Base-by-base conservation (phyloP, 106 monocot genomes). In the Ottelia alismoides region DNA sequence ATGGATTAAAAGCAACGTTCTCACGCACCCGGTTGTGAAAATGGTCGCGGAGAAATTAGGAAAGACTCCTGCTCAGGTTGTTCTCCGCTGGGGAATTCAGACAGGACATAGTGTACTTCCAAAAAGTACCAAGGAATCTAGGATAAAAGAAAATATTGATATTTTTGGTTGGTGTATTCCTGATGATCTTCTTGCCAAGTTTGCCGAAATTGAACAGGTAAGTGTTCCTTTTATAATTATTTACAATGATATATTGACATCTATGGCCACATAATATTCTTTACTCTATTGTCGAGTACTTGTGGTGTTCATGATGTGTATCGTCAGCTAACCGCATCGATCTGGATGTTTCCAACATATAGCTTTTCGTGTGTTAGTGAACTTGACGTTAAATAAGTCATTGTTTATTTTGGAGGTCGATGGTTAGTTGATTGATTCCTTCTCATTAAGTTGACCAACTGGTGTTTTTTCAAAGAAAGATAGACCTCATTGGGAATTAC, bases 1-100 rank as follows among this genome's bases (percentile, higher is more conserved):
- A 22, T 60, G 62, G 58, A 58, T 75, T 21, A 49, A 40, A 40
- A 14, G 35, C 4, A 40, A 40, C n/a, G 62, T 82, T 20, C 74
- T 49, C n/a, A 19, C 12, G n/a, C 17, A 49, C 49, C 49, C 49
- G n/a, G 21, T 49, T 49, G n/a, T 49, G 49, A 49, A 18, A 14
- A 49, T 20, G 20, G 49, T 49, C n/a, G 49, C 49, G 0, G 49
- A 49, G 52, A 52, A 52, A 52, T 26, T 52, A 11, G 52, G 21
- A 7, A 52, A 52, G 52, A 52, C 52, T 9, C 52, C 52, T 27
- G 52, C 52, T 11, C 52, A 52, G 18, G 52, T 52, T n/a, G 52
- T 26, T 52, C 52, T 52, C 20, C 52, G 52, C 11, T 52, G 52
- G 52, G 52, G 52, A 11, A 23, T 52, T 26, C 52, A n/a, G n/a